Base-by-base conservation (phyloP, 441 rosid species). In the Arabidopsis hybrid region DNA sequence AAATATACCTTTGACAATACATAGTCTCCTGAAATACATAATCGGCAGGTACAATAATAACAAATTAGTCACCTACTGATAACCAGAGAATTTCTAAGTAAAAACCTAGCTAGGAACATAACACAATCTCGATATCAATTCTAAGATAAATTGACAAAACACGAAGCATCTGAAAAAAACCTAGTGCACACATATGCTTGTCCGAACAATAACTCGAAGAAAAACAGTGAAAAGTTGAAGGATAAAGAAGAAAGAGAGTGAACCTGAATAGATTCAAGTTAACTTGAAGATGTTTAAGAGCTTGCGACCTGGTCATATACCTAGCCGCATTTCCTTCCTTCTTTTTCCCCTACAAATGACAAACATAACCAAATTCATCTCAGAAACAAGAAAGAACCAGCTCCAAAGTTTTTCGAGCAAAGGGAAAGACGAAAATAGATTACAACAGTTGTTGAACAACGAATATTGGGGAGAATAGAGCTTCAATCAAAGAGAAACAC, bases 251-350 rank as follows among this genome's bases (percentile, higher is more conserved):
- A 4, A 31, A 31, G 32, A 31, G 32, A 31, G 32, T 31, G 65
- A 69, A 92, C 98, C 99, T 85, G 89, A 95, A 91, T 26, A 85
- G 83, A 35, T 76, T 77, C 7, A 89, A 86, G 49, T 71, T 83
- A 58, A 91, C 92, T 85, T 95, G 96, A 47, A 92, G 99, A 60
- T 76, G 81, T 80, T 88, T 89, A 67, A 87, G 82, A 11, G 96
- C 95, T 79, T 91, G 93, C 31, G 96, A 84, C 88, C 99, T 85
- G 71, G 97, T 89, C 79, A 88, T 68, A 81, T 88, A 92, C 81
- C 86, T 83, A 34, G 95, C 89, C 18, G 87, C 95, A 79, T 91
- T 91, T 49, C 98, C 98, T 81, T 91, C 97, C 86, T 86, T 94
- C 81, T 87, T 94, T 86, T 93, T 93, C 8, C 98, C 98, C 98